Evolutionary conservation across 805 yeast genomes (phyloP).

Genomic region (Myxozyma neotropica): DNA sequence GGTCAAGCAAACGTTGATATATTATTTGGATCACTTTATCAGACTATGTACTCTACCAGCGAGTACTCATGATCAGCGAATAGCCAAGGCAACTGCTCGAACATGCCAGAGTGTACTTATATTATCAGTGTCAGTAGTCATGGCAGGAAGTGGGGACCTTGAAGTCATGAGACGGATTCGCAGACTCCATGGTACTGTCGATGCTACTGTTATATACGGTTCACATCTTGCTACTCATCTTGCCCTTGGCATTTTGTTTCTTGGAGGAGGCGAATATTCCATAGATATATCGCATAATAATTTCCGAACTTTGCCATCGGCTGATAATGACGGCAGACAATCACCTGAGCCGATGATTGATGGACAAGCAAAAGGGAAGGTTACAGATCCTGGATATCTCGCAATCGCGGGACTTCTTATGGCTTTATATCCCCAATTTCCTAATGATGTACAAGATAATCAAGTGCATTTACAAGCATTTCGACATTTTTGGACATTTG

Average conservation of each 20-base stretch:
- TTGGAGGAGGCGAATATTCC: conserved; percentile 93
- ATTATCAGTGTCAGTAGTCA: conserved; percentile 67
- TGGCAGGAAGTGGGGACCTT: conserved; percentile 92
- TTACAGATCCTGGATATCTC: conserved; percentile 44
- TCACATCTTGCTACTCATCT: conserved; percentile 75
- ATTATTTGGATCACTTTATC: conserved; percentile 57
- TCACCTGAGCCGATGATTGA: background rate
- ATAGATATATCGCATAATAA: conserved; percentile 52
- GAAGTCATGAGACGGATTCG: conserved; percentile 73
- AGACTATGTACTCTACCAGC: conserved; percentile 49
- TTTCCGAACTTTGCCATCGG: background rate
- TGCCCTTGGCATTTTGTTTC: conserved; percentile 82
- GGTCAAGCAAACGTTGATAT: conserved; percentile 59
- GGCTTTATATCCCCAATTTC: conserved; percentile 76
- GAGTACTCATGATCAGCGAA: conserved; percentile 57
- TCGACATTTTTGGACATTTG: conserved; percentile 86
- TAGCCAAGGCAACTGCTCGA: conserved; percentile 57
- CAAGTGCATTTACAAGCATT: conserved; percentile 79
- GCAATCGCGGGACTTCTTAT: conserved; percentile 71
- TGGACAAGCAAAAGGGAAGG: background rate
- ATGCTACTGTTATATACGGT: conserved; percentile 55
- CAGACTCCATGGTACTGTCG: conserved; percentile 59
- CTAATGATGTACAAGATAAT: conserved; percentile 46
- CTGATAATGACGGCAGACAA: background rate
- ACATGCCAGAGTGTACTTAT: conserved; percentile 62